Conservation (phyloP, 176 grass and related monocot genomes). For the Miscanthus lutarioriparius region DNA sequence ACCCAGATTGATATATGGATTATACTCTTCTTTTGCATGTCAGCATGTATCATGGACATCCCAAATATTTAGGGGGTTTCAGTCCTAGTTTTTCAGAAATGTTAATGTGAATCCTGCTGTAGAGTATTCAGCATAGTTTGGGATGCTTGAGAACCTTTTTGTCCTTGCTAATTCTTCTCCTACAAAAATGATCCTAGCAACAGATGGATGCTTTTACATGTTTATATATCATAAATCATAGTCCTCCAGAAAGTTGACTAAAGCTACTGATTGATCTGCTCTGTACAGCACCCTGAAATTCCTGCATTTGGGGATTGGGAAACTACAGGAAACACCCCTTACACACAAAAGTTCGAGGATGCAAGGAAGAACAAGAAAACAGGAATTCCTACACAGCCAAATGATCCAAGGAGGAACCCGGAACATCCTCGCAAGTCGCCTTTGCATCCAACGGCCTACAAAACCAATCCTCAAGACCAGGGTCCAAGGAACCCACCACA, state of each 20-base stretch:
- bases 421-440: conserved; percentile 42
- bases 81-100: background rate
- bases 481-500: conserved; percentile 36
- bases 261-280: conserved; percentile 25
- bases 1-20: conserved; percentile 4
- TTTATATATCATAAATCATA: background rate
- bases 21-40: background rate
- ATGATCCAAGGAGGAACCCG: conserved; percentile 11
- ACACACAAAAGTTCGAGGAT: conserved; percentile 59
- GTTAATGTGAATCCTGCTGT: background rate
- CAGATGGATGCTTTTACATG: background rate
- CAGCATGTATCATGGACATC: background rate
- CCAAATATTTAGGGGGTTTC: background rate
- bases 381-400: conserved; percentile 36
- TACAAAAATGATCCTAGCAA: background rate
- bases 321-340: conserved; percentile 40
- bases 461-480: conserved; percentile 40
- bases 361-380: conserved; percentile 44
- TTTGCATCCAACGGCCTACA: conserved; percentile 35
- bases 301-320: conserved; percentile 60
- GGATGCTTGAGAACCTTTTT: background rate
- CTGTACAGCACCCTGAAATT: conserved; percentile 53
- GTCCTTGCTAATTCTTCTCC: background rate
- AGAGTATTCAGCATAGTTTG: background rate
- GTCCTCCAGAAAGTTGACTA: background rate